Conservation (phyloP, 768 basidiomycete species). For the Boletus rubroflammeus region DNA sequence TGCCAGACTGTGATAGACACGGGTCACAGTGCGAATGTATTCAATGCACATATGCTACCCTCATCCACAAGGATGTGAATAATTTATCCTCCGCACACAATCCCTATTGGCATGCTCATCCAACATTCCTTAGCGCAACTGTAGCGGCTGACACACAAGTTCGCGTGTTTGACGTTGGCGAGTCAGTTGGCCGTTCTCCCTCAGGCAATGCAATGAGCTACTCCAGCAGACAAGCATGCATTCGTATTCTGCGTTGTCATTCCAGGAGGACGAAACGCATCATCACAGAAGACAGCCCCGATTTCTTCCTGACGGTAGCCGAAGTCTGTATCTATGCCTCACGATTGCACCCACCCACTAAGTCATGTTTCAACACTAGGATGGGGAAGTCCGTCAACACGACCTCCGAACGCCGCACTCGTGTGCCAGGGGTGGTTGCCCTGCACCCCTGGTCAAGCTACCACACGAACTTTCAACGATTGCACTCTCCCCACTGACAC, state of each 20-base stretch:
- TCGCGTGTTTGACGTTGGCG: slow-evolving; percentile 70
- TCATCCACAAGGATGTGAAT: slow-evolving; percentile 73
- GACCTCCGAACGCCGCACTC: slow-evolving; percentile 68
- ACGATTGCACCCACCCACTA: slow-evolving; percentile 3
- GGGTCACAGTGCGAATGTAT: slow-evolving; percentile 81
- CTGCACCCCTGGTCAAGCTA: slow-evolving; percentile 65
- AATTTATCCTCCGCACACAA: slow-evolving; percentile 15
- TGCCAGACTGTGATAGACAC: slow-evolving; percentile 70
- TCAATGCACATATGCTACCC: slow-evolving; percentile 78
- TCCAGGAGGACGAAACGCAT: slow-evolving; percentile 70
- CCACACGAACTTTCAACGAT: slow-evolving; percentile 68
- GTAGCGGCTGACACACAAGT: slow-evolving; percentile 76
- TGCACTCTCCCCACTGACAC: slow-evolving; percentile 71
- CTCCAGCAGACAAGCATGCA: slow-evolving; percentile 43
- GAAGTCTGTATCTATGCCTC: slow-evolving; percentile 46
- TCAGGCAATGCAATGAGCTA: slow-evolving; percentile 46
- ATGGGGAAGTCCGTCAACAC: slow-evolving; percentile 85
- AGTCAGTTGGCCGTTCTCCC: slow-evolving; percentile 35
- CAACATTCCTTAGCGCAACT: slow-evolving; percentile 46
- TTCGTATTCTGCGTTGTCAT: slow-evolving; percentile 68
- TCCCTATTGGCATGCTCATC: slow-evolving; percentile 6
- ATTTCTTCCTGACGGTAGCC: slow-evolving; percentile 73
- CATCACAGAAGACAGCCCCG: slow-evolving; percentile 73
- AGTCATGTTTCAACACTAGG: slow-evolving; percentile 43
- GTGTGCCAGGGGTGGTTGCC: slow-evolving; percentile 58